Conservation (phyloP, 768 basidiomycete genomes). For the Pisolithus marmoratus region DNA sequence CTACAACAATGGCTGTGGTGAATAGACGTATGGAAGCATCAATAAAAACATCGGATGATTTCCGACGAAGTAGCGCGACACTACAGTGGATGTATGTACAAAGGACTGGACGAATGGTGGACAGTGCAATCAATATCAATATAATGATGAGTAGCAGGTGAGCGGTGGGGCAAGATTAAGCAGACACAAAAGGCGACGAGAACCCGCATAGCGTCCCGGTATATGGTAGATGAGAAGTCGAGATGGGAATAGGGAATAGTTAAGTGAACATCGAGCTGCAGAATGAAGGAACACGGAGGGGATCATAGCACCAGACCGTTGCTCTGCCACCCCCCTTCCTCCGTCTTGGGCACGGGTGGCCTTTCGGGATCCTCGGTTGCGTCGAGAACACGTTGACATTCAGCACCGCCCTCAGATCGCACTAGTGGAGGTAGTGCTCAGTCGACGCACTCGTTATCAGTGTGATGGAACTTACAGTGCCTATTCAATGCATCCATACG, state of each 20-base stretch:
- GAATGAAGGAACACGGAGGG: constrained; percentile 2
- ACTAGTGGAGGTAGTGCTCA: constrained; percentile 36
- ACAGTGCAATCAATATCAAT: constrained; percentile 2
- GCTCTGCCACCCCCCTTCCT: constrained; percentile 28
- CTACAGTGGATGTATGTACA: constrained; percentile 6
- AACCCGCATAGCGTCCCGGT: constrained; percentile 26
- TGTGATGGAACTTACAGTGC: constrained; percentile 60
- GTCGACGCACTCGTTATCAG: not conserved
- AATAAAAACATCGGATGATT: not conserved
- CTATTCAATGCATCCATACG: constrained; percentile 92
- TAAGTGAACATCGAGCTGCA: constrained; percentile 13
- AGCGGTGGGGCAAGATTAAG: constrained; percentile 1
- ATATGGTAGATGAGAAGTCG: constrained; percentile 14
- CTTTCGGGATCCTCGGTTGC: constrained; percentile 24
- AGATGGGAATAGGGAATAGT: constrained; percentile 12
- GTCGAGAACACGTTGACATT: constrained; percentile 49
- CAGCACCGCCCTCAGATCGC: constrained; percentile 76
- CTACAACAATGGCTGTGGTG: constrained; percentile 8
- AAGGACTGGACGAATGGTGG: not conserved
- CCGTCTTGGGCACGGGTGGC: constrained; percentile 22
- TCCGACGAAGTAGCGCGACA: not conserved
- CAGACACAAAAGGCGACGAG: constrained; percentile 4
- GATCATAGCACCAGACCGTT: constrained; percentile 27
- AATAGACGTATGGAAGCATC: not conserved
- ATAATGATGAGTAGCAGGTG: not conserved